Evolutionary conservation across 345 rosid genomes (phyloP).

Genomic region (Salix koriyanagi): DNA sequence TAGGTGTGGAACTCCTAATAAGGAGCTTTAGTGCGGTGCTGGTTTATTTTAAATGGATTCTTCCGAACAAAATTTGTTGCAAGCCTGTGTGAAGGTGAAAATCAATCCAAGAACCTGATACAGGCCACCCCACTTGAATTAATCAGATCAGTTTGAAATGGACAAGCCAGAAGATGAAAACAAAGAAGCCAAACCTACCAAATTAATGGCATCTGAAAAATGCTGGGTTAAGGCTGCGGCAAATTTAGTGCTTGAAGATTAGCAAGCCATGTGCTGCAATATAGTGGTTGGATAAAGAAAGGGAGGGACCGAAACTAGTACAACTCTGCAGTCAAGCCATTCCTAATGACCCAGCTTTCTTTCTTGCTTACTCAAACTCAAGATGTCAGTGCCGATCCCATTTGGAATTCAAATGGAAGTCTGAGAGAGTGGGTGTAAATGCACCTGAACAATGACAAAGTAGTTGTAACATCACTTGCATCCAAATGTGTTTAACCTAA

Average conservation of each 20-base stretch:
- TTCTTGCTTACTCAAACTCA: background rate
- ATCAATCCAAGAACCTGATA: background rate
- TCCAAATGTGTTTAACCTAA: constrained; percentile 4
- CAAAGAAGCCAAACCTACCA: background rate
- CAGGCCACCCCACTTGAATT: background rate
- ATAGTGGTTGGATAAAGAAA: background rate
- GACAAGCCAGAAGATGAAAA: background rate
- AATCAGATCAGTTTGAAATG: background rate
- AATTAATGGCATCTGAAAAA: background rate
- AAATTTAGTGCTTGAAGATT: background rate
- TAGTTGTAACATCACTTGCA: background rate
- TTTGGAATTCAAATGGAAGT: background rate
- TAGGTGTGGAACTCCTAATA: background rate
- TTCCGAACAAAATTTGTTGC: background rate
- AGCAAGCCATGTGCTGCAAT: constrained; percentile 7
- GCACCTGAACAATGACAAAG: background rate
- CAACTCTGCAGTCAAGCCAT: background rate
- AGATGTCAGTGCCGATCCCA: constrained; percentile 9
- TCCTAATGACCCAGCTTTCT: background rate
- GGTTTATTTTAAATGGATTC: background rate
- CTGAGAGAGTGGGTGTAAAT: background rate
- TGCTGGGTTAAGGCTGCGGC: background rate
- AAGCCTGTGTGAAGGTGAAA: background rate
- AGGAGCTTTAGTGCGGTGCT: background rate
- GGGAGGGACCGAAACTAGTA: background rate